Percentiles rank a stretch among this genome's conserved stretches.
These are phyloP conservation scores for Cyclocybe aegerita DNA, from an alignment of 768 basidiomycete genomes.

Conservation along the genomic window DNA sequence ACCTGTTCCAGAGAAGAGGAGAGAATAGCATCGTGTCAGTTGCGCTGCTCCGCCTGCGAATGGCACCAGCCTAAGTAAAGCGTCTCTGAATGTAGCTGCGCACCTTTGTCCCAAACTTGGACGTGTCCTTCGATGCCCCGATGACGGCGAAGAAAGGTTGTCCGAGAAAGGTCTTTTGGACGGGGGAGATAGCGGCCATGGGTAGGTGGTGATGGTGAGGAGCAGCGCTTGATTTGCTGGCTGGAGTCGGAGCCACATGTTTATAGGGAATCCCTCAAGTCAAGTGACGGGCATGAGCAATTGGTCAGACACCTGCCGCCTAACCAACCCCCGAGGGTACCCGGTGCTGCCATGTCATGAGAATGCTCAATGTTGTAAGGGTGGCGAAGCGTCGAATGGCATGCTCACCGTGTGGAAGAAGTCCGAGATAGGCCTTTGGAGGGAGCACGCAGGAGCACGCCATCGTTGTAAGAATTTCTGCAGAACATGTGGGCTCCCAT, in stretches of 20 bases:
- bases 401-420: too few species aligned
- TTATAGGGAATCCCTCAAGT: background rate
- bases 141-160: constrained; percentile 73
- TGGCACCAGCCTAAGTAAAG: too few species aligned
- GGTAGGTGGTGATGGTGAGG: constrained; percentile 3
- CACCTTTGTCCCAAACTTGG: constrained; percentile 79
- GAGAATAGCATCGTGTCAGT: background rate
- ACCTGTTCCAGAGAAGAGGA: constrained; percentile 42
- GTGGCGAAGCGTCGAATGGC: too few species aligned
- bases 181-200: constrained; percentile 26
- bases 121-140: constrained; percentile 78
- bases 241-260: background rate
- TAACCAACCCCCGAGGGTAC: constrained; percentile 1
- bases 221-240: constrained; percentile 1
- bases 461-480: too few species aligned
- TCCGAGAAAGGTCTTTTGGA: constrained; percentile 61
- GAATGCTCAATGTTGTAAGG: background rate
- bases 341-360: constrained; percentile 8
- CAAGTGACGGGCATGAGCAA: constrained; percentile 7
- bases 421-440: too few species aligned
- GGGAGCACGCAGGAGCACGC: too few species aligned
- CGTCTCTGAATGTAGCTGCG: constrained; percentile 1
- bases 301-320: constrained; percentile 4
- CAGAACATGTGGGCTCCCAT: too few species aligned
- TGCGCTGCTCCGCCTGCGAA: too few species aligned